Percentiles rank a stretch among this genome's conserved stretches.
phyloP scores from a whole-genome alignment of 75 land plant species.

The Picea glauca region DNA sequence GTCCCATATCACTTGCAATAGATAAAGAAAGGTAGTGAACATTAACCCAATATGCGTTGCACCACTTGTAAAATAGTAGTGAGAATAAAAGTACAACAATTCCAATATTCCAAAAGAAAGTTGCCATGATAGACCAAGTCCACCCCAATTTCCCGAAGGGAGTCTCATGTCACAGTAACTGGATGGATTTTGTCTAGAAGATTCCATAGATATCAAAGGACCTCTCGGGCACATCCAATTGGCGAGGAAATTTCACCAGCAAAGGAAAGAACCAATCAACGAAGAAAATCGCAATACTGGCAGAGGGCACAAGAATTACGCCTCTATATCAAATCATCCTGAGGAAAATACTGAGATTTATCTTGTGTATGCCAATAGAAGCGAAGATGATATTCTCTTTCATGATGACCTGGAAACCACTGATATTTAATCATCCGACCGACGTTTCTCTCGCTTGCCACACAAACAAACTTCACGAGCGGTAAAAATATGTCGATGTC shows the following conservation, averaged over 20 bases:
- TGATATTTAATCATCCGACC: no score
- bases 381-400: conserved; percentile 77
- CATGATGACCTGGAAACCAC: conserved; percentile 55
- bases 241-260: conserved; percentile 55
- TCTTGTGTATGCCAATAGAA: conserved; percentile 78
- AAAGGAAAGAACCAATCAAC: conserved; percentile 48
- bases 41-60: conserved; percentile 99
- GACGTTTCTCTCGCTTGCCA: no score
- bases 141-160: conserved; percentile 89
- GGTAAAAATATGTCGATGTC: no score
- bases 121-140: conserved; percentile 95
- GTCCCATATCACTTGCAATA: conserved; percentile 89
- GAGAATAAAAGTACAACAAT: conserved; percentile 90
- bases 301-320: conserved; percentile 94
- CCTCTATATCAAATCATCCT: conserved; percentile 82
- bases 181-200: conserved; percentile 48
- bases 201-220: conserved; percentile 63
- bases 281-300: conserved; percentile 70
- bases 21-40: conserved; percentile 94
- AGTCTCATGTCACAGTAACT: conserved; percentile 84
- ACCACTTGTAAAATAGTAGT: conserved; percentile 96
- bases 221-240: conserved; percentile 88
- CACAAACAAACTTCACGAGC: no score
- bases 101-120: conserved; percentile 85
- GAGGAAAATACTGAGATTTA: conserved; percentile 67